phyloP scores from a whole-genome alignment of 2,329 filamentous ascomycete species.

The Aureobasidium leucospermi region DNA sequence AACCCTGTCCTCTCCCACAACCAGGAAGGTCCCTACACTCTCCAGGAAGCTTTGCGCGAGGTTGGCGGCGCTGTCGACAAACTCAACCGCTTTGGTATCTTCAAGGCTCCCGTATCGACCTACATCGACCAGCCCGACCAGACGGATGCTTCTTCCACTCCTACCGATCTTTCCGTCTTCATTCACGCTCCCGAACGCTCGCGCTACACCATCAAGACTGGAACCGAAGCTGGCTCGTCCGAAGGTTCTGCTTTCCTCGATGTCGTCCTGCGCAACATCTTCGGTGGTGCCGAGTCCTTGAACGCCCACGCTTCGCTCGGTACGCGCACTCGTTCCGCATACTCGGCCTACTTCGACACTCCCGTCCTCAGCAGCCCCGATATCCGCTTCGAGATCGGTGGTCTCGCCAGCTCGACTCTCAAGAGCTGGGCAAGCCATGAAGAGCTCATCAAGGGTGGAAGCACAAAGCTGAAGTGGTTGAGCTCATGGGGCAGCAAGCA shows the following conservation, averaged over 20 bases:
- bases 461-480: slow-evolving; percentile 69
- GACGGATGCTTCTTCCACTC: slow-evolving; percentile 59
- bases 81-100: slow-evolving; percentile 78
- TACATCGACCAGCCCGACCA: slow-evolving; percentile 71
- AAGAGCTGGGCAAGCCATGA: slow-evolving; percentile 95
- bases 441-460: slow-evolving; percentile 73
- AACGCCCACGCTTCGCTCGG: slow-evolving; percentile 82
- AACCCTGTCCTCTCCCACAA: slow-evolving; percentile 66
- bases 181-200: slow-evolving; percentile 73
- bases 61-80: slow-evolving; percentile 64
- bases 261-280: slow-evolving; percentile 79
- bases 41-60: slow-evolving; percentile 69
- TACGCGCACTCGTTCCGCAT: slow-evolving; percentile 84
- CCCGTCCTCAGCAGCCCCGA: slow-evolving; percentile 82
- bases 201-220: slow-evolving; percentile 81
- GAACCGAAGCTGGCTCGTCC: slow-evolving; percentile 86
- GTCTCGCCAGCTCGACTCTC: slow-evolving; percentile 71
- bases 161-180: slow-evolving; percentile 74
- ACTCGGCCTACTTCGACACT: slow-evolving; percentile 76
- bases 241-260: slow-evolving; percentile 93
- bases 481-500: slow-evolving; percentile 55
- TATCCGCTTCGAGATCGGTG: slow-evolving; percentile 69
- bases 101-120: slow-evolving; percentile 72
- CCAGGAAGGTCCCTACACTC: slow-evolving; percentile 61
- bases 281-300: slow-evolving; percentile 87